These are phyloP conservation scores for Talaromyces liani DNA, from an alignment of 495 filamentous ascomycete genomes.

Conservation along the genomic window DNA sequence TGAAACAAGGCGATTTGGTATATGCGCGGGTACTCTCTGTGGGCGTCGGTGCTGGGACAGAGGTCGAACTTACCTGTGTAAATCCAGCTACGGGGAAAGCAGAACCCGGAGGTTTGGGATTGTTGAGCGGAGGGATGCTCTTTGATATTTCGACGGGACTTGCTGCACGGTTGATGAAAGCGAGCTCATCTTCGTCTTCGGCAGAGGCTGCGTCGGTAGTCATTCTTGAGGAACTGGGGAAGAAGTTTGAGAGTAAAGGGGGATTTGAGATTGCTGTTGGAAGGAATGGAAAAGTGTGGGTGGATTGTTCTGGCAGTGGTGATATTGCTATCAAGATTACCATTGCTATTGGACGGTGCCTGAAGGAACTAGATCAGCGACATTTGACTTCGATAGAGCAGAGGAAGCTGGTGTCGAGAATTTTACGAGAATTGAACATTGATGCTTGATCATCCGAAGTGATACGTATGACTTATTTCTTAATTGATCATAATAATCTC, in stretches of 20 bases:
- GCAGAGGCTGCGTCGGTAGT: constrained; percentile 58
- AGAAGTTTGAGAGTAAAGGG: constrained; percentile 52
- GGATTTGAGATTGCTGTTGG: constrained; percentile 93
- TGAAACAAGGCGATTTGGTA: constrained; percentile 66
- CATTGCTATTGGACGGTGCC: constrained; percentile 70
- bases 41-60: constrained; percentile 67
- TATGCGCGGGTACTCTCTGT: constrained; percentile 72
- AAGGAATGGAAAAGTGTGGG: constrained; percentile 89
- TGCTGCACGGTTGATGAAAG: constrained; percentile 60
- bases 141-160: constrained; percentile 75
- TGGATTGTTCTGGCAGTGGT: constrained; percentile 59
- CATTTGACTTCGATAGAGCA: constrained; percentile 64
- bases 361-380: constrained; percentile 66
- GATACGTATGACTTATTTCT: background rate
- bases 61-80: constrained; percentile 85
- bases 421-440: constrained; percentile 47
- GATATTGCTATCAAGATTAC: constrained; percentile 50
- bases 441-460: constrained; percentile 15
- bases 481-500: background rate
- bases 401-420: constrained; percentile 66
- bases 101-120: constrained; percentile 81
- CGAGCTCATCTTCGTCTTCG: constrained; percentile 46
- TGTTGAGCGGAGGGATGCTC: constrained; percentile 78
- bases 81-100: constrained; percentile 78
- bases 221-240: constrained; percentile 76